Conservation (phyloP, 2,329 filamentous ascomycete species). For the Emmonsiellopsis sp. region DNA sequence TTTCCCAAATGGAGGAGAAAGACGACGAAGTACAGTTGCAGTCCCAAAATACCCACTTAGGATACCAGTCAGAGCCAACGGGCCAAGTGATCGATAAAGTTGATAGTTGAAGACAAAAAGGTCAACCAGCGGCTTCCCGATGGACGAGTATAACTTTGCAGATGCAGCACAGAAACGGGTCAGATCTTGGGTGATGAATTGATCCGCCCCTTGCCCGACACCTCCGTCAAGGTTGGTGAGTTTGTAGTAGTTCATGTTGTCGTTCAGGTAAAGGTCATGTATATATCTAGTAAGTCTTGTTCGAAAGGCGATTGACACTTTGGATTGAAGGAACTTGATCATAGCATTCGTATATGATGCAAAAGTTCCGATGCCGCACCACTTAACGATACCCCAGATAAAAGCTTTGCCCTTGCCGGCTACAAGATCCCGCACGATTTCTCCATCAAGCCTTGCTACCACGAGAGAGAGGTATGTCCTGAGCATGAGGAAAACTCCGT, state of each 20-base stretch:
- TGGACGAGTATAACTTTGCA: slow-evolving; percentile 84
- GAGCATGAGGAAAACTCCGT: slow-evolving; percentile 80
- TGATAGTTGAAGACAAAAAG: slow-evolving; percentile 98
- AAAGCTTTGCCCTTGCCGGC: slow-evolving; percentile 86
- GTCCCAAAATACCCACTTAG: slow-evolving; percentile 91
- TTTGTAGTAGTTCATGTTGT: slow-evolving; percentile 94
- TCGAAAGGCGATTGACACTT: slow-evolving; percentile 95
- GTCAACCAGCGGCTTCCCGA: slow-evolving; percentile 98
- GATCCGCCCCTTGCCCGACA: slow-evolving; percentile 82
- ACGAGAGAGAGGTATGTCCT: slow-evolving; percentile 90
- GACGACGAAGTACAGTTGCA: slow-evolving; percentile 73
- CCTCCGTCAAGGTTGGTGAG: slow-evolving; percentile 87
- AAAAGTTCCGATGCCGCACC: slow-evolving; percentile 87
- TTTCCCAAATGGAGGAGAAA: slow-evolving; percentile 94
- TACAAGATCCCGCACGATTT: slow-evolving; percentile 94
- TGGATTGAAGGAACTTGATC: slow-evolving; percentile 97
- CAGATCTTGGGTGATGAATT: slow-evolving; percentile 95
- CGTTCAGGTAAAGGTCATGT: slow-evolving; percentile 91
- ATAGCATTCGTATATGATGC: slow-evolving; percentile 97
- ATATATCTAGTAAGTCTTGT: slow-evolving; percentile 93
- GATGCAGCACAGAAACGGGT: slow-evolving; percentile 91
- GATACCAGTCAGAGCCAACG: slow-evolving; percentile 75
- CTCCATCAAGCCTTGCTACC: slow-evolving; percentile 85
- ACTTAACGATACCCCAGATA: slow-evolving; percentile 81
- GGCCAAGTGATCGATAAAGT: slow-evolving; percentile 82